Percentiles rank a stretch among this genome's conserved stretches.
These are phyloP conservation scores for Leccinellum luteum DNA, from an alignment of 768 basidiomycete species.

Conservation along the genomic window DNA sequence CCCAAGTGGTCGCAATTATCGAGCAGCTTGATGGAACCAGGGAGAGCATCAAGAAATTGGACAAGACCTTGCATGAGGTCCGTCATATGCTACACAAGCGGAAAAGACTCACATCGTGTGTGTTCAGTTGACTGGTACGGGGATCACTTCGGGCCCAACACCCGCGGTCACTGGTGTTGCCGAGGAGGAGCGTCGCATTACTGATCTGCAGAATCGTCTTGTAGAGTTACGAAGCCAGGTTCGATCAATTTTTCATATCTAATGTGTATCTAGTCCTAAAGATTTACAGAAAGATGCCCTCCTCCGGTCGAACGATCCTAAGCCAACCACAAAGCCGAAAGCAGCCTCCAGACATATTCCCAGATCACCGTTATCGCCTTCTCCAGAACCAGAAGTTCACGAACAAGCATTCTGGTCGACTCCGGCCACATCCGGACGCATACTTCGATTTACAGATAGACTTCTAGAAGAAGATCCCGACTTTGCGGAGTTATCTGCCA, in stretches of 20 bases:
- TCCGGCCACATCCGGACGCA: slow-evolving; percentile 50
- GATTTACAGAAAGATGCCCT: slow-evolving; percentile 27
- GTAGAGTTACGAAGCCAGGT: slow-evolving; percentile 41
- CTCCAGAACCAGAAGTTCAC: slow-evolving; percentile 33
- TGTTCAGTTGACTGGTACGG: slow-evolving; percentile 17
- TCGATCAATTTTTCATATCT: slow-evolving; percentile 8
- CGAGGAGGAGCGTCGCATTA: slow-evolving; percentile 43
- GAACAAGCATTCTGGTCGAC: slow-evolving; percentile 68
- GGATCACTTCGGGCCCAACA: slow-evolving; percentile 14
- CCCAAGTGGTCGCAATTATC: slow-evolving; percentile 37
- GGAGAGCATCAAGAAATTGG: slow-evolving; percentile 36
- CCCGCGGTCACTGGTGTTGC: slow-evolving; percentile 30
- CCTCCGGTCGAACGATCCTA: slow-evolving; percentile 23
- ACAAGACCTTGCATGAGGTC: slow-evolving; percentile 40
- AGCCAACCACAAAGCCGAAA: slow-evolving; percentile 9
- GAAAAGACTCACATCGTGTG: not conserved
- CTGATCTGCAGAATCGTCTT: slow-evolving; percentile 42
- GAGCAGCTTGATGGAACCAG: slow-evolving; percentile 38
- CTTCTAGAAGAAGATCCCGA: slow-evolving; percentile 63
- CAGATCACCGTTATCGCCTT: slow-evolving; percentile 18
- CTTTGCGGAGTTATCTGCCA: slow-evolving; percentile 46
- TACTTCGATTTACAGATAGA: slow-evolving; percentile 61
- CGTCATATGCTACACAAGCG: slow-evolving; percentile 15
- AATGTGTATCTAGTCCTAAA: not conserved
- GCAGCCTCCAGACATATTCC: slow-evolving; percentile 4